phyloP scores from a whole-genome alignment of 192 early-diverging fungal genomes.

The Rhizoclosmatium globosum region DNA sequence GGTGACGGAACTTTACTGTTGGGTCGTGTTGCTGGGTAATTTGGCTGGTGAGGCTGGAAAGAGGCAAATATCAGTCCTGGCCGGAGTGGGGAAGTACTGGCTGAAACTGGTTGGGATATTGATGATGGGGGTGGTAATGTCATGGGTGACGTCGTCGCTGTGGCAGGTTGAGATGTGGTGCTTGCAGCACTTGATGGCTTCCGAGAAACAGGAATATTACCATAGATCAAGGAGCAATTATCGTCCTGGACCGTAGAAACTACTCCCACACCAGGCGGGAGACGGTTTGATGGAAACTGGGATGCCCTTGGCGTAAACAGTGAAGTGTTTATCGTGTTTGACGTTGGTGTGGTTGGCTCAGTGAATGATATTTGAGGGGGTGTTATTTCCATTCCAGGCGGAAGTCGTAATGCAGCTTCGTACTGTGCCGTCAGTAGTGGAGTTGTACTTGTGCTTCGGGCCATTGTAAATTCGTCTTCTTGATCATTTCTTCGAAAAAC shows the following conservation, averaged over 20 bases:
- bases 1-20: too few species aligned
- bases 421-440: background rate
- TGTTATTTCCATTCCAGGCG: background rate
- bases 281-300: background rate
- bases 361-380: background rate
- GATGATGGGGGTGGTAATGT: too few species aligned
- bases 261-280: slow-evolving; percentile 11
- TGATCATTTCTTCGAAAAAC: slow-evolving; percentile 13
- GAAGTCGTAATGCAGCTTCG: background rate
- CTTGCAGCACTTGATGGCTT: background rate
- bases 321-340: background rate
- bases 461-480: background rate
- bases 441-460: background rate
- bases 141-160: too few species aligned
- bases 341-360: background rate
- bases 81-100: background rate
- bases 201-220: background rate
- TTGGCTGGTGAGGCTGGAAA: background rate
- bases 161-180: background rate
- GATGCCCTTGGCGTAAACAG: background rate
- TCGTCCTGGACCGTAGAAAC: slow-evolving; percentile 15
- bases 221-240: background rate
- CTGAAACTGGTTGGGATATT: background rate
- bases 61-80: background rate
- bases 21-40: too few species aligned